Conservation (phyloP, 257 asterid genomes). For the Nicotiana benthamiana region DNA sequence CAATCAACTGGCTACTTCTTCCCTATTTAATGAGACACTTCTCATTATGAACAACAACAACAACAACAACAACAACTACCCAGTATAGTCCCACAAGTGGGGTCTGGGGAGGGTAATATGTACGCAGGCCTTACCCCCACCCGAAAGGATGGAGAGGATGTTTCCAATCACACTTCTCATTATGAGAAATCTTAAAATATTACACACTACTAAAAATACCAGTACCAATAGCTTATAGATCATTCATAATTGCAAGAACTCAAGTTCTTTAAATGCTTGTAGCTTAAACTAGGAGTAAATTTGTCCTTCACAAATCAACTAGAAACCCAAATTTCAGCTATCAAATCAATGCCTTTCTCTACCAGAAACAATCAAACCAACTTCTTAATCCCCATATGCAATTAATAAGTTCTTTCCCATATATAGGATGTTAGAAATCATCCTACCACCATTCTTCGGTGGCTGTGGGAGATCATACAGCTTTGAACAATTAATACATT, state of each 20-base stretch:
- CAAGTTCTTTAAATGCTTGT: background rate
- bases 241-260: background rate
- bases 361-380: background rate
- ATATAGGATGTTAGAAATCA: background rate
- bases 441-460: background rate
- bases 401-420: background rate
- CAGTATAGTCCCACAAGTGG: too few relatives aligned
- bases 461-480: background rate
- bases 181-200: background rate
- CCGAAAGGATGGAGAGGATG: too few relatives aligned
- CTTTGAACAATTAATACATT: background rate
- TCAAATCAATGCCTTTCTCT: background rate
- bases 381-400: background rate
- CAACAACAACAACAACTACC: too few relatives aligned
- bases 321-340: background rate
- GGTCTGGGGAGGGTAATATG: too few relatives aligned
- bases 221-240: background rate
- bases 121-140: too few relatives aligned
- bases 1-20: background rate
- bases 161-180: background rate
- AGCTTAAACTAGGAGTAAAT: background rate
- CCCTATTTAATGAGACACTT: background rate
- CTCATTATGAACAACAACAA: background rate
- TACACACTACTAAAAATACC: background rate
- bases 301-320: background rate